Conservation (phyloP, 1,139 yeast genomes). For the Scheffersomyces titani region DNA sequence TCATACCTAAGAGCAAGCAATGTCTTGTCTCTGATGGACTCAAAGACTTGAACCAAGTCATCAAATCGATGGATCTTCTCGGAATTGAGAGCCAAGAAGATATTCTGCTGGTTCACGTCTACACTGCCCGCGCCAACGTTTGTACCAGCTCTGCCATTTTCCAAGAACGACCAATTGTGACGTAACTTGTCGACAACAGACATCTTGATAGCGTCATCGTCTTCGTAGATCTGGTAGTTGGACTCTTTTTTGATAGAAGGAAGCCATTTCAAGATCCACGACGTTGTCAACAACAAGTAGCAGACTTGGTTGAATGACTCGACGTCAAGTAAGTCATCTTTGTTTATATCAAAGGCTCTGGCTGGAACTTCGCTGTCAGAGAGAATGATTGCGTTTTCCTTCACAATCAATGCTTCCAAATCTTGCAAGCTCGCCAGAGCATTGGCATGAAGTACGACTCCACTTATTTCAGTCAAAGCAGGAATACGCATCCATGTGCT, state of each 20-base stretch:
- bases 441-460: constrained; percentile 21
- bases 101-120: constrained; percentile 23
- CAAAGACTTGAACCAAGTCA: constrained; percentile 44
- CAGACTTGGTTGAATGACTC: constrained; percentile 51
- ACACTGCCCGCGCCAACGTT: constrained; percentile 21
- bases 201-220: constrained; percentile 22
- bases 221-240: constrained; percentile 26
- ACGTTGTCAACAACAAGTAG: constrained; percentile 47
- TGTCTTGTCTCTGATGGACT: constrained; percentile 47
- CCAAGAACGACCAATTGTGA: constrained; percentile 59
- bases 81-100: constrained; percentile 37
- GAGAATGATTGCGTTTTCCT: constrained; percentile 42
- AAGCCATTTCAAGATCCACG: constrained; percentile 57
- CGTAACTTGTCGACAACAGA: constrained; percentile 48
- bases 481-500: constrained; percentile 47
- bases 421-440: constrained; percentile 9
- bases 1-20: constrained; percentile 66
- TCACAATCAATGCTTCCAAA: constrained; percentile 17
- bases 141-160: constrained; percentile 38
- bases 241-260: constrained; percentile 52
- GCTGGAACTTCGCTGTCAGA: constrained; percentile 18
- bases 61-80: constrained; percentile 51
- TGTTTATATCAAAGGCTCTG: constrained; percentile 29
- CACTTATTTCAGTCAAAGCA: constrained; percentile 35
- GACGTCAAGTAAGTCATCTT: constrained; percentile 44